Evolutionary conservation across 257 asterid genomes (phyloP).

Genomic region (Fraxinus anomala): DNA sequence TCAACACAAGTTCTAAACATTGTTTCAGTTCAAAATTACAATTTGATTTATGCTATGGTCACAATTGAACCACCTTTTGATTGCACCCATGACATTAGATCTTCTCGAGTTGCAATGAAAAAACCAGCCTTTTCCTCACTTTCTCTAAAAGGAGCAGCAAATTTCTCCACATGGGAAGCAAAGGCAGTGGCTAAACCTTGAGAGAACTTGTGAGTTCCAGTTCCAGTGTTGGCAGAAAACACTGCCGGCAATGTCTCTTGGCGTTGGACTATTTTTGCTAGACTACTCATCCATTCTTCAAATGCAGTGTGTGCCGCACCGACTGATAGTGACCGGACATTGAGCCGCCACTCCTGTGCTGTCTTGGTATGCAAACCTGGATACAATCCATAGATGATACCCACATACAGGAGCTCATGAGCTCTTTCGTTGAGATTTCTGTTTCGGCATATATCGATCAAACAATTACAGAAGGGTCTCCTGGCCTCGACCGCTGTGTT

Average conservation of each 20-base stretch:
- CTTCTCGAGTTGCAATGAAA: slow-evolving; percentile 75
- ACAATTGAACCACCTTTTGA: slow-evolving; percentile 40
- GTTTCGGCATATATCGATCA: slow-evolving; percentile 78
- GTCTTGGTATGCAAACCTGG: slow-evolving; percentile 91
- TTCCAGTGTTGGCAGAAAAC: slow-evolving; percentile 40
- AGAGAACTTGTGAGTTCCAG: slow-evolving; percentile 82
- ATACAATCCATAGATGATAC: slow-evolving; percentile 70
- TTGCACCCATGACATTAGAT: slow-evolving; percentile 67
- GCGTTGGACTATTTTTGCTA: slow-evolving; percentile 60
- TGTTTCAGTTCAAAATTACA: too few relatives aligned
- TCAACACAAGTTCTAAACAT: background rate
- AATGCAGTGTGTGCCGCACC: slow-evolving; percentile 93
- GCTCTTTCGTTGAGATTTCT: slow-evolving; percentile 56
- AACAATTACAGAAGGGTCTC: slow-evolving; percentile 84
- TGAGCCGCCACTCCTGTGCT: slow-evolving; percentile 77
- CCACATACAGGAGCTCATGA: slow-evolving; percentile 75
- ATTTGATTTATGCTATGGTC: slow-evolving; percentile 30
- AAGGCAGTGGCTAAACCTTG: slow-evolving; percentile 72
- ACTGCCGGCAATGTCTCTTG: slow-evolving; percentile 56
- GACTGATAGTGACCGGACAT: slow-evolving; percentile 74
- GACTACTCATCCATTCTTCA: slow-evolving; percentile 82
- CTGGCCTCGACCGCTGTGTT: slow-evolving; percentile 69
- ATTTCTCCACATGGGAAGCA: slow-evolving; percentile 63
- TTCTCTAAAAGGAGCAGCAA: slow-evolving; percentile 72
- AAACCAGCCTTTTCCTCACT: slow-evolving; percentile 77